Conservation (phyloP, 169 alveolate genomes). For the Plasmodium chabaudi region DNA sequence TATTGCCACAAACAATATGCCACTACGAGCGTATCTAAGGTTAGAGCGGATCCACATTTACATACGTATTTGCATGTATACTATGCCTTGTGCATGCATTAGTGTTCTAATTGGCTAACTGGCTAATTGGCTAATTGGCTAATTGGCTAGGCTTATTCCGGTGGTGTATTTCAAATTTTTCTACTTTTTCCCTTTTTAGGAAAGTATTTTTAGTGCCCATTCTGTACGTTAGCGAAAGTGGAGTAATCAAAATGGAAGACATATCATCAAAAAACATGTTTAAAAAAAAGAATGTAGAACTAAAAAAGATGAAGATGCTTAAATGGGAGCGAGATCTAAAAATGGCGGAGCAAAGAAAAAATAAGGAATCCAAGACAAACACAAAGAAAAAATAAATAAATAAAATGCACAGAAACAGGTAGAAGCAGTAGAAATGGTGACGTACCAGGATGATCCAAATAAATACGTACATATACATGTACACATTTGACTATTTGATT, state of each 20-base stretch:
- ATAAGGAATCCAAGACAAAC: slow-evolving; percentile 11
- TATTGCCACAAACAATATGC: slow-evolving; percentile 50
- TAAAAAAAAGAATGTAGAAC: slow-evolving; percentile 43
- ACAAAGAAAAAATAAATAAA: slow-evolving; percentile 31
- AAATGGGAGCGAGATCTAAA: slow-evolving; percentile 70
- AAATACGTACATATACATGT: not conserved
- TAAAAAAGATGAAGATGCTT: slow-evolving; percentile 61
- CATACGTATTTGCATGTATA: no score
- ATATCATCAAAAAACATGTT: slow-evolving; percentile 37
- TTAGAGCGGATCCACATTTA: not conserved
- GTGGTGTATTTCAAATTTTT: not conserved
- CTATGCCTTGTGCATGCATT: no score
- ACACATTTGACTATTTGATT: not conserved
- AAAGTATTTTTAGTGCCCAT: slow-evolving; percentile 60
- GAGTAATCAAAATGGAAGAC: slow-evolving; percentile 37
- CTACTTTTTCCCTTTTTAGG: slow-evolving; percentile 2
- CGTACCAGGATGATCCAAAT: not conserved
- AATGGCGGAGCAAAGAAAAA: slow-evolving; percentile 34
- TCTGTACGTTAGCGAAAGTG: slow-evolving; percentile 57
- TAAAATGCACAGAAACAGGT: not conserved
- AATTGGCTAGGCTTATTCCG: not conserved
- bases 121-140: no score
- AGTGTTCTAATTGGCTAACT: not conserved
- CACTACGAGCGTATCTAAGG: slow-evolving; percentile 41
- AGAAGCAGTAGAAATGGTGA: not conserved